Evolutionary conservation across 192 early-diverging fungal species (phyloP).

Genomic region (Kickxella alabastrina): DNA sequence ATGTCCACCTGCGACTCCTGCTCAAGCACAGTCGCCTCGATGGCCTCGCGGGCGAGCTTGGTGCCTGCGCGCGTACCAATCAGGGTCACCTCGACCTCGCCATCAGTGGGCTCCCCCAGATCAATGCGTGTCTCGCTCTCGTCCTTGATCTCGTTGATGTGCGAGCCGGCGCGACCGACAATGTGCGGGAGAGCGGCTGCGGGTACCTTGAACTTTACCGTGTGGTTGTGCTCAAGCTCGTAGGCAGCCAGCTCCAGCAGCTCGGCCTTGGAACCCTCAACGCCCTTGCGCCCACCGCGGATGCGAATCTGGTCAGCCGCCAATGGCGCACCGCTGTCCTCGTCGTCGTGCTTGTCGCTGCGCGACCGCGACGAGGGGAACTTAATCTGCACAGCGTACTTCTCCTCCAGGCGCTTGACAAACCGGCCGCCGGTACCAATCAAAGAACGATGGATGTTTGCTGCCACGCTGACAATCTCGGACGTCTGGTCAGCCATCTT

Average conservation of each 20-base stretch:
- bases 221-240: slow-evolving; percentile 73
- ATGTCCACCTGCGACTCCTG: slow-evolving; percentile 57
- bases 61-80: slow-evolving; percentile 57
- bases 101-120: slow-evolving; percentile 38
- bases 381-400: slow-evolving; percentile 65
- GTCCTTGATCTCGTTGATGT: slow-evolving; percentile 71
- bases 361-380: slow-evolving; percentile 59
- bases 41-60: slow-evolving; percentile 53
- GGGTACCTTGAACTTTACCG: slow-evolving; percentile 62
- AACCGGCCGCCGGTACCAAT: slow-evolving; percentile 69
- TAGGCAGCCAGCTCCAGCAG: slow-evolving; percentile 79
- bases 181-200: slow-evolving; percentile 65
- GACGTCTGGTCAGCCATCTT: slow-evolving; percentile 64
- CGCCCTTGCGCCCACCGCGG: slow-evolving; percentile 79
- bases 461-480: slow-evolving; percentile 55
- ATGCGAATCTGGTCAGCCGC: slow-evolving; percentile 69
- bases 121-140: slow-evolving; percentile 73
- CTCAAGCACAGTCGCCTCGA: slow-evolving; percentile 60
- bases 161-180: slow-evolving; percentile 71
- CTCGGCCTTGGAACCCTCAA: slow-evolving; percentile 72
- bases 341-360: slow-evolving; percentile 4
- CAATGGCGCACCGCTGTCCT: slow-evolving; percentile 23
- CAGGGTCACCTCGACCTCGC: slow-evolving; percentile 44
- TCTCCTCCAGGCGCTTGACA: slow-evolving; percentile 72
- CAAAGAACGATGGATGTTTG: slow-evolving; percentile 64